Base-by-base conservation (phyloP, 306 rosid genomes). In the Cucumis melo region DNA sequence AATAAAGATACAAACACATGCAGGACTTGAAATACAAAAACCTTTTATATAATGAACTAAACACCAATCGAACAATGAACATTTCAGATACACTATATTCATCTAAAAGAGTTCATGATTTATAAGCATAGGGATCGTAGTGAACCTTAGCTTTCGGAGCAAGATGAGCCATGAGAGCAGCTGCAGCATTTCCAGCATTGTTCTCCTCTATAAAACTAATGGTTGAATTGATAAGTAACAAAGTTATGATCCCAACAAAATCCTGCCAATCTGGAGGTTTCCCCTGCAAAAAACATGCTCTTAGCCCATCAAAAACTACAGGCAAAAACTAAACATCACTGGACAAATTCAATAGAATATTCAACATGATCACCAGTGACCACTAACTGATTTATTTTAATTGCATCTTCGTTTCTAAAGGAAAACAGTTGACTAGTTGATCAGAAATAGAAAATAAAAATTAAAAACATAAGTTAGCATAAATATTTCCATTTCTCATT, bases 251-350 rank as follows among this genome's bases (percentile, higher is more conserved):
- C 68, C 97, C 97, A 71, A 88, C 86, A 77, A 89, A 91, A 78
- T 91, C 94, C 88, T 91, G 94, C 97, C 97, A 91, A 73, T 91
- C 94, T 14, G 94, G 97, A 42, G 90, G 89, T 75, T 89, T 89
- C 11, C 91, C 94, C 97, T 91, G 78, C 67, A 84, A 79, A 80
- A 46, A 12, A 51, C 55, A 71, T 16, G 23, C 14, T 23, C 58
- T 70, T 32, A 70, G 75, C 58, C 55, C 55, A 48, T 44, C 6
- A 1, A 21, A 17, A 70, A 59, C 42, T 13, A 51, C 21, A 9
- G 32, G 41, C 12, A 15, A 15, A 19, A 58, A 17, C 34, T 19
- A 62, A 77, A 20, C 41, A 68, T 24, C 75, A 14, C 24, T 24
- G 14, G 21, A 46, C 24, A 68, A 68, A 13, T 44, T 44, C 57